Conservation (phyloP, 225 moss, liverwort and hornwort species). For the Antitrichia curtipendula region DNA sequence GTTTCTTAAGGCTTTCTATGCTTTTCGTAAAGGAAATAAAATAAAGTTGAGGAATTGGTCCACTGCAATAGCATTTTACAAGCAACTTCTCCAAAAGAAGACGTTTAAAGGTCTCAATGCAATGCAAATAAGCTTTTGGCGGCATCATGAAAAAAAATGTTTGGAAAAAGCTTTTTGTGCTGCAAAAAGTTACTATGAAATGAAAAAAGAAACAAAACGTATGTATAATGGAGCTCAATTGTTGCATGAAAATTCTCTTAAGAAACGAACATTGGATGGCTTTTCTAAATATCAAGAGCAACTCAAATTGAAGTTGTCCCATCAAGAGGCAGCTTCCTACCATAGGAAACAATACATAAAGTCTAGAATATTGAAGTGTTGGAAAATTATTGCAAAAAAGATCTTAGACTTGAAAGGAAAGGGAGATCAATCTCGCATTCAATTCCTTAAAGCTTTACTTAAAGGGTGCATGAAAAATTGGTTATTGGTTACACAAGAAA, state of each 20-base stretch:
- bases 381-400: not conserved
- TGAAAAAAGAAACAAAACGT: not conserved
- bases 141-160: not conserved
- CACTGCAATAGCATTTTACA: not conserved
- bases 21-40: constrained; percentile 4
- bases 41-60: not conserved
- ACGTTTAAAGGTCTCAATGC: not conserved
- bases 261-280: constrained; percentile 1
- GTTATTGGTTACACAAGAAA: constrained; percentile 1
- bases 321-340: not conserved
- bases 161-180: constrained; percentile 2
- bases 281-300: not conserved
- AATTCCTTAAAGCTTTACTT: not conserved
- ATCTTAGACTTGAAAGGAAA: not conserved
- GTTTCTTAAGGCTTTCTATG: constrained; percentile 2
- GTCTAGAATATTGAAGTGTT: constrained; percentile 12
- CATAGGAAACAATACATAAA: constrained; percentile 9
- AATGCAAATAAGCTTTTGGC: not conserved
- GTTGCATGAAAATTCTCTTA: not conserved
- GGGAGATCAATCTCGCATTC: not conserved
- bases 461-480: constrained; percentile 11
- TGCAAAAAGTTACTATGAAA: not conserved
- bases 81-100: constrained; percentile 3
- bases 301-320: not conserved
- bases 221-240: constrained; percentile 1